phyloP scores from a whole-genome alignment of 768 basidiomycete species.

The button mushroom (Agaricus bisporus) region DNA sequence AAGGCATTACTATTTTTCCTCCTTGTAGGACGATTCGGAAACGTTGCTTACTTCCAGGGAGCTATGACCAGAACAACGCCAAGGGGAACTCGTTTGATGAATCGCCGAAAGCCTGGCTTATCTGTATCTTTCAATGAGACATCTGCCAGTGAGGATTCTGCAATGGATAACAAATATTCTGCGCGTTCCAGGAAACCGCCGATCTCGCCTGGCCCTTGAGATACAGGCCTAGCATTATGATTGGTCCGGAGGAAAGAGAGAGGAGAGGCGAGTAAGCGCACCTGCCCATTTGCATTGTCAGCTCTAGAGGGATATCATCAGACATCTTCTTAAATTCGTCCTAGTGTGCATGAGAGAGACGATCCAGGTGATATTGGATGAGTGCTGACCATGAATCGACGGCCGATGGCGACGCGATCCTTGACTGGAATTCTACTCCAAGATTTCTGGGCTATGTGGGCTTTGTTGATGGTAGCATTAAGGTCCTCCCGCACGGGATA shows the following conservation, averaged over 20 bases:
- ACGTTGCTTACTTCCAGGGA: constrained; percentile 77
- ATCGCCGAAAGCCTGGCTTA: constrained; percentile 77
- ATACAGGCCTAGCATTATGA: constrained; percentile 56
- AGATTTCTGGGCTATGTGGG: constrained; percentile 61
- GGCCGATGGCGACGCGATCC: constrained; percentile 64
- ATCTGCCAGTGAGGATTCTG: constrained; percentile 66
- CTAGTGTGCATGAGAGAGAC: constrained; percentile 17
- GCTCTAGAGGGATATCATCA: constrained; percentile 65
- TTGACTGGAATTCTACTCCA: constrained; percentile 73
- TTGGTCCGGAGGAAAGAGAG: neutral
- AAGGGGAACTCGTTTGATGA: constrained; percentile 76
- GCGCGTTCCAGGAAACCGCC: constrained; percentile 78
- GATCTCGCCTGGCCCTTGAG: constrained; percentile 75
- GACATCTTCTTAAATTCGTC: constrained; percentile 43
- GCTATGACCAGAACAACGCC: constrained; percentile 87
- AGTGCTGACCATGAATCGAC: constrained; percentile 29
- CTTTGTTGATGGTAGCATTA: constrained; percentile 47
- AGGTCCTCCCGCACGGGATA: constrained; percentile 62
- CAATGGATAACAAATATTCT: constrained; percentile 80
- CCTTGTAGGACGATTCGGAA: neutral
- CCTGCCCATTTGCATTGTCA: constrained; percentile 92
- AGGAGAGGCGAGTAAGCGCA: constrained; percentile 26
- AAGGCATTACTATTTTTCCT: neutral
- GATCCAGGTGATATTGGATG: neutral
- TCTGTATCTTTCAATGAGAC: constrained; percentile 71